These are phyloP conservation scores for Calonectria montana DNA, from an alignment of 2,329 filamentous ascomycete genomes.

Conservation along the genomic window DNA sequence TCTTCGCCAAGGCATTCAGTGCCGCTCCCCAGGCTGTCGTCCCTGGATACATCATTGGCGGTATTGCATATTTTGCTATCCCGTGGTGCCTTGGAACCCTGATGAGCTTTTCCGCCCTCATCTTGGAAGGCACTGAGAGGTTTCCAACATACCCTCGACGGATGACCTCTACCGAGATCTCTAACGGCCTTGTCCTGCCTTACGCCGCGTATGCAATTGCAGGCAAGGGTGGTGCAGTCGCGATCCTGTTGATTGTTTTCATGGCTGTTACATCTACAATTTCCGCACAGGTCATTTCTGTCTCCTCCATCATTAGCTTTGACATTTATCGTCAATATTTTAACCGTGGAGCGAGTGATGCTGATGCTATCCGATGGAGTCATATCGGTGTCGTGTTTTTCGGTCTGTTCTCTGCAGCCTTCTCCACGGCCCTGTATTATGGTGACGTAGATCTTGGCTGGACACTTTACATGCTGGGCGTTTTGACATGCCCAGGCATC, in stretches of 20 bases:
- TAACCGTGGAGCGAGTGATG: slow-evolving; percentile 57
- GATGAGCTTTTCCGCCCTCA: slow-evolving; percentile 60
- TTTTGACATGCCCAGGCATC: slow-evolving; percentile 64
- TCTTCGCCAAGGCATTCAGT: slow-evolving; percentile 65
- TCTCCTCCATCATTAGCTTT: slow-evolving; percentile 65
- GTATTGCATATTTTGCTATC: slow-evolving; percentile 65
- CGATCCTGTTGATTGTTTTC: slow-evolving; percentile 76
- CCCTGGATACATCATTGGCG: slow-evolving; percentile 64
- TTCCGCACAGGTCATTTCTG: slow-evolving; percentile 64
- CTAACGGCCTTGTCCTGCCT: slow-evolving; percentile 75
- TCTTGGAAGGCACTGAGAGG: slow-evolving; percentile 56
- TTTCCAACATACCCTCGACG: slow-evolving; percentile 67
- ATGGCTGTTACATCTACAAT: slow-evolving; percentile 78
- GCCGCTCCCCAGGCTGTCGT: slow-evolving; percentile 59
- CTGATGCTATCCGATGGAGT: slow-evolving; percentile 61
- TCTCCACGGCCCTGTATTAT: slow-evolving; percentile 64
- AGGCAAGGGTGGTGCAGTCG: slow-evolving; percentile 76
- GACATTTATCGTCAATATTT: slow-evolving; percentile 65
- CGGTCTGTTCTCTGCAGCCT: slow-evolving; percentile 60
- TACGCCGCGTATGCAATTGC: slow-evolving; percentile 77
- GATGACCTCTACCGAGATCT: slow-evolving; percentile 71
- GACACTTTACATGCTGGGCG: slow-evolving; percentile 66
- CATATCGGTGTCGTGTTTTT: slow-evolving; percentile 66
- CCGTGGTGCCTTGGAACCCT: slow-evolving; percentile 65
- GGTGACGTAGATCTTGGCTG: slow-evolving; percentile 65